Conservation (phyloP, 805 yeast species). For the Pichia thaimueangensis region DNA sequence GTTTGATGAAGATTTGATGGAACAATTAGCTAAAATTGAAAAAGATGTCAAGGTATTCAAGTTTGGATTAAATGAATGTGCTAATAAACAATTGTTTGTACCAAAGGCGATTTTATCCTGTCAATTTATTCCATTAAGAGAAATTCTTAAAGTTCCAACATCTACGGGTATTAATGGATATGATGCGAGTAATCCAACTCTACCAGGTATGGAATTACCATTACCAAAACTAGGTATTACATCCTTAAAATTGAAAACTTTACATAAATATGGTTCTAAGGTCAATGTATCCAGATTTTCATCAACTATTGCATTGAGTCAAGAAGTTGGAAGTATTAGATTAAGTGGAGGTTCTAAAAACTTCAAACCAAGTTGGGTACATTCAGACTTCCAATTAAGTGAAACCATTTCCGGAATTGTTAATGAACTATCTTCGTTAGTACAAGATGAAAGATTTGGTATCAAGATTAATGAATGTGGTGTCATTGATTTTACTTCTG, state of each 20-base stretch:
- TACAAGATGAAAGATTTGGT: slow-evolving; percentile 67
- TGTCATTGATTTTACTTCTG: slow-evolving; percentile 48
- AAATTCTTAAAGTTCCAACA: slow-evolving; percentile 55
- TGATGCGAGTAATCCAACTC: slow-evolving; percentile 55
- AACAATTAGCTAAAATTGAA: slow-evolving; percentile 40
- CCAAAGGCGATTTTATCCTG: slow-evolving; percentile 68
- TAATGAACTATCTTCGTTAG: slow-evolving; percentile 48
- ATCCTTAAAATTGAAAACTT: slow-evolving; percentile 57
- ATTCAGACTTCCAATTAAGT: slow-evolving; percentile 62
- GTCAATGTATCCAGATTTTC: slow-evolving; percentile 71
- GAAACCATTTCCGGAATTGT: slow-evolving; percentile 42
- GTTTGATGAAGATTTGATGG: slow-evolving; percentile 24
- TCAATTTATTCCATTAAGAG: slow-evolving; percentile 65
- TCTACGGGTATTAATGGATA: slow-evolving; percentile 62
- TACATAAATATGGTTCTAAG: slow-evolving; percentile 47
- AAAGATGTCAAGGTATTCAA: slow-evolving; percentile 55
- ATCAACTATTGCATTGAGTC: slow-evolving; percentile 60
- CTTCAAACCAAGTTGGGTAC: slow-evolving; percentile 80
- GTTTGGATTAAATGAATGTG: slow-evolving; percentile 73
- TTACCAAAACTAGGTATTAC: slow-evolving; percentile 69
- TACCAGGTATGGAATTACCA: slow-evolving; percentile 72
- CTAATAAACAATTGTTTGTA: slow-evolving; percentile 72
- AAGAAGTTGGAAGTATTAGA: slow-evolving; percentile 54
- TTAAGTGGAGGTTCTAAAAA: slow-evolving; percentile 73
- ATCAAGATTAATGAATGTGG: slow-evolving; percentile 56